phyloP scores from a whole-genome alignment of 306 rosid genomes.

The Citrullus colocynthis region DNA sequence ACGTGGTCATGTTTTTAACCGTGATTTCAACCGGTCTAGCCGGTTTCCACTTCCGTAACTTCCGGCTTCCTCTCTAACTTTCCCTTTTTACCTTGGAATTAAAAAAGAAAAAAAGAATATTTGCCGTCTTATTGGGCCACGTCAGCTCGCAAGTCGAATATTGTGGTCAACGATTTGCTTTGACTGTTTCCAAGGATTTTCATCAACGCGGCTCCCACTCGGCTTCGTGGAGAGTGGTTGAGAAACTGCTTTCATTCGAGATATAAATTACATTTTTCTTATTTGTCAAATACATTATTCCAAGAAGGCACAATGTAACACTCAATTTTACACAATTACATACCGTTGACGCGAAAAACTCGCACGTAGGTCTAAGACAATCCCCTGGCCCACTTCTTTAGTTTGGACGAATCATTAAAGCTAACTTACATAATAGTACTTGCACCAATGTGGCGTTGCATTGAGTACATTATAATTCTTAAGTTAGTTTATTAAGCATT shows the following conservation, averaged over 20 bases:
- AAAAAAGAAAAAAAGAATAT: background rate
- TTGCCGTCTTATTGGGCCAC: background rate
- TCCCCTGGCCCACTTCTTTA: too few species aligned
- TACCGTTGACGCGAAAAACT: too few species aligned
- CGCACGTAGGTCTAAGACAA: too few species aligned
- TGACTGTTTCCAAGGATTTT: background rate
- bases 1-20: conserved; percentile 28
- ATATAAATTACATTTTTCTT: background rate
- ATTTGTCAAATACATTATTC: too few species aligned
- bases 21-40: background rate
- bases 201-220: background rate
- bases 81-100: background rate
- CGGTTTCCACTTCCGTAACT: conserved; percentile 15
- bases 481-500: too few species aligned
- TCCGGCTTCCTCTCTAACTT: conserved; percentile 6
- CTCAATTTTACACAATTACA: too few species aligned
- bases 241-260: background rate
- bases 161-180: background rate
- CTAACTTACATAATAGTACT: too few species aligned
- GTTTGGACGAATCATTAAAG: too few species aligned
- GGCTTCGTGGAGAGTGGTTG: background rate
- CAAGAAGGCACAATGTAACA: too few species aligned
- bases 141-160: background rate
- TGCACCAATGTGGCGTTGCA: too few species aligned
- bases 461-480: too few species aligned